Evolutionary conservation across 305 asterid species (phyloP), one percentile per base, ranked within the genome.

Genomic region (Ilex paraguariensis): DNA sequence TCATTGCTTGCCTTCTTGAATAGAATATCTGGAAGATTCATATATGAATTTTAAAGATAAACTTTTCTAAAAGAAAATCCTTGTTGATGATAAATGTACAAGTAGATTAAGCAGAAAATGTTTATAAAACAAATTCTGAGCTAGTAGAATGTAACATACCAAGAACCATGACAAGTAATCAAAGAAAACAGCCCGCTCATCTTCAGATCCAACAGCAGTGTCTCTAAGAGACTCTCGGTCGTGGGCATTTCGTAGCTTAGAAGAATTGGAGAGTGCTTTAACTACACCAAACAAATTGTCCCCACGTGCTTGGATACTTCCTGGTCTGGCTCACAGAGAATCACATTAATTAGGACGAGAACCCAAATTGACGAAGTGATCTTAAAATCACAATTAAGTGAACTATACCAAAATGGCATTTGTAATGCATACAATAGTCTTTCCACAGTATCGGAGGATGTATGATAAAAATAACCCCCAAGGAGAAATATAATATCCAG

Each of bases 301-400:
- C 73, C 99, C 99, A 5, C 99, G 97, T 21, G 93, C 97, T 84
- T 94, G 99, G 76, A 94, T 78, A 93, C 99, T 94, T 79, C 99
- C 99, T 66, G 96, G 98, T 73, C 98, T 94, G 59, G 71, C 74
- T 54, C 31, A 46, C 61, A 75, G 67, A 69, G 74, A 72, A 49
- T n/a, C 14, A 44, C 59, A 66, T 54, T 69, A 69, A 66, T 78
- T 61, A 87, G 74, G 72, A 56, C 59, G 67, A 73, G 60, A 57
- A 67, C 45, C 50, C 52, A 66, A 64, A 68, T 58, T 11, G 50
- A 60, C 60, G 33, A 13, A 55, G 66, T 51, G 48, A 39, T 57
- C 32, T 48, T 57, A 61, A 75, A 73, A 67, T 67, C 48, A 66
- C 67, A 66, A 75, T 66, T 63, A 44, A 62, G 72, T 70, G 77